A percentile compares a stretch with the other conserved stretches of the same genome.
phyloP scores from a whole-genome alignment of 2,329 filamentous ascomycete species.

The Scolecobasidium constrictum region DNA sequence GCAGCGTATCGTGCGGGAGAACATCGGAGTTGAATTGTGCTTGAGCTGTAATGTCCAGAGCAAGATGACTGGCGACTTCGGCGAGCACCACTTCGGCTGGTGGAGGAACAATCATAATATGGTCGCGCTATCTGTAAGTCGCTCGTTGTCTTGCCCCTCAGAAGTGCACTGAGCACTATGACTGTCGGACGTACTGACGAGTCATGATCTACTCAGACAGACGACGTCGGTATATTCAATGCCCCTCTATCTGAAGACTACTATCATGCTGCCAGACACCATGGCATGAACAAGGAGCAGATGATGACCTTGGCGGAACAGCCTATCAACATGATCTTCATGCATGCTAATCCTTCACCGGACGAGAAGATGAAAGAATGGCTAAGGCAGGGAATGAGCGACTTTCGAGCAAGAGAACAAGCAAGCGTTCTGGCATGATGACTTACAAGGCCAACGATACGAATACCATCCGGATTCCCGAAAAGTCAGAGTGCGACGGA shows the following conservation, averaged over 20 bases:
- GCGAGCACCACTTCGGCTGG: constrained; percentile 66
- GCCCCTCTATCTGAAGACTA: constrained; percentile 71
- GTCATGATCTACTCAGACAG: constrained; percentile 54
- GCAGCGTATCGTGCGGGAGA: constrained; percentile 40
- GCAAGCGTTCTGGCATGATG: too few species aligned
- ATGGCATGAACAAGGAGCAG: constrained; percentile 40
- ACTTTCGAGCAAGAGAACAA: too few species aligned
- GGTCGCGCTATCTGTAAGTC: constrained; percentile 57
- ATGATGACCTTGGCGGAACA: constrained; percentile 48
- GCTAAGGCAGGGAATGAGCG: constrained; percentile 29
- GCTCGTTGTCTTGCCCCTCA: neutral
- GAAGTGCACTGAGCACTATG: neutral
- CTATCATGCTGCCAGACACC: constrained; percentile 59
- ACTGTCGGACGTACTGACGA: too few species aligned
- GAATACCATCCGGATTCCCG: too few species aligned
- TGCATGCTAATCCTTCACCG: too few species aligned
- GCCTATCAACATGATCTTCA: constrained; percentile 57
- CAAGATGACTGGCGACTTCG: constrained; percentile 53
- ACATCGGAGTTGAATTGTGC: constrained; percentile 63
- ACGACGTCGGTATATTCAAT: constrained; percentile 74
- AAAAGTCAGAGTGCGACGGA: too few species aligned
- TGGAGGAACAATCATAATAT: constrained; percentile 49
- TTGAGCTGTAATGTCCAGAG: constrained; percentile 73
- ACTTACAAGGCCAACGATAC: too few species aligned
- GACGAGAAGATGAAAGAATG: constrained; percentile 49